Conservation (phyloP, 257 asterid genomes). For the Fraxinus americana region DNA sequence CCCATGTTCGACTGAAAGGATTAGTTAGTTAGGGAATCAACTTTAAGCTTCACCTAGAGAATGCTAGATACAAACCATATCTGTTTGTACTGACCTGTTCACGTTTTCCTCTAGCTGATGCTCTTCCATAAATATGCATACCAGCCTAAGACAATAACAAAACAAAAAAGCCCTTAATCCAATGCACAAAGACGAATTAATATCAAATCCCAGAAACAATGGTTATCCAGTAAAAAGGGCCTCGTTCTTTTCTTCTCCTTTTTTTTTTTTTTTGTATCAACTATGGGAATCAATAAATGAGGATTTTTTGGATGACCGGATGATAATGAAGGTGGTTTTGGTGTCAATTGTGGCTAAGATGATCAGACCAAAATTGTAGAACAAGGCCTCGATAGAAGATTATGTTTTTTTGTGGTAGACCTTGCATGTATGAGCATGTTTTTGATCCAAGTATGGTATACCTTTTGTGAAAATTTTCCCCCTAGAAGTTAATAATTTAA, state of each 20-base stretch:
- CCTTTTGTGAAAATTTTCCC: no score
- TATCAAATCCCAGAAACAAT: not conserved
- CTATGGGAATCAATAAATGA: not conserved
- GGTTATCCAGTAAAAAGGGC: not conserved
- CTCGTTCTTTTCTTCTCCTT: not conserved
- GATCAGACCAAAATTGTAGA: not conserved
- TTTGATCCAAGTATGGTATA: not conserved
- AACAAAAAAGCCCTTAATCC: conserved; percentile 14
- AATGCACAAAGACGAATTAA: not conserved
- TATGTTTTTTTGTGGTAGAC: not conserved
- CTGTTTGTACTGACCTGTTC: conserved; percentile 67
- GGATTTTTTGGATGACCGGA: not conserved
- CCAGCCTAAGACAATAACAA: conserved; percentile 67
- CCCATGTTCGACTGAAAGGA: conserved; percentile 91
- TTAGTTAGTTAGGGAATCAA: conserved; percentile 28
- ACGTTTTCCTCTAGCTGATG: conserved; percentile 94
- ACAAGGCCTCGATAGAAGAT: not conserved
- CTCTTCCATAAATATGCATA: conserved; percentile 95
- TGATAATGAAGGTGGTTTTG: not conserved
- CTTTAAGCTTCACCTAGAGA: conserved; percentile 7
- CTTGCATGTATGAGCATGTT: not conserved
- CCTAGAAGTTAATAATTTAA: no score
- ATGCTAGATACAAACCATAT: conserved; percentile 12
- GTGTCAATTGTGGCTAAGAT: not conserved
- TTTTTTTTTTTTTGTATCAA: not conserved